These are phyloP conservation scores for Botrytis galanthina DNA, from an alignment of 2,329 filamentous ascomycete genomes.

Conservation along the genomic window DNA sequence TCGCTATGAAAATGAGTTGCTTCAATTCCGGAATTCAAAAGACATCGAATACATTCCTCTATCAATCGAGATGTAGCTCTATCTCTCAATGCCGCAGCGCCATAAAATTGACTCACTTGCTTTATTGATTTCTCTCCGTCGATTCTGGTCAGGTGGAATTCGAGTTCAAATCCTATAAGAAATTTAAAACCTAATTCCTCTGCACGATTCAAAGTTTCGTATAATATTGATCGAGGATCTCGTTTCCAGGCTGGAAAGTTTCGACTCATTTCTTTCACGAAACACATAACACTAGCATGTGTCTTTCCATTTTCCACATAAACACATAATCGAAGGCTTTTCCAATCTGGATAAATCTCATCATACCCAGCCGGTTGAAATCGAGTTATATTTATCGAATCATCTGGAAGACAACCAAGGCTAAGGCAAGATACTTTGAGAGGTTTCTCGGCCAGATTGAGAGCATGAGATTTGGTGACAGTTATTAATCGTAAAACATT, in stretches of 20 bases:
- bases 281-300: conserved; percentile 60
- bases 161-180: conserved; percentile 74
- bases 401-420: neutral
- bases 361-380: conserved; percentile 54
- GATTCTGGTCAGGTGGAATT: conserved; percentile 63
- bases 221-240: neutral
- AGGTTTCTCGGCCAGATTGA: conserved; percentile 42
- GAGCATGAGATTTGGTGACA: conserved; percentile 59
- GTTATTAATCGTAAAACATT: conserved; percentile 63
- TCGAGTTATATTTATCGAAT: neutral
- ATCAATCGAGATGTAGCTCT: conserved; percentile 55
- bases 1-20: conserved; percentile 74
- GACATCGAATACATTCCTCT: conserved; percentile 60
- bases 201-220: neutral
- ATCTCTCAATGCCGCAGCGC: conserved; percentile 62
- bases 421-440: conserved; percentile 50
- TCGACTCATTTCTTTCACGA: too few relatives aligned
- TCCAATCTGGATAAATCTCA: conserved; percentile 61
- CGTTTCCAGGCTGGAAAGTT: too few relatives aligned
- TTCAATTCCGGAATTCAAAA: conserved; percentile 59
- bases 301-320: conserved; percentile 40
- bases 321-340: conserved; percentile 55
- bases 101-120: conserved; percentile 47
- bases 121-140: conserved; percentile 28
- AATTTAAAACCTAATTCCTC: conserved; percentile 44